phyloP scores from a whole-genome alignment of 1,139 yeast genomes.

The Trichomonascaceae sp. region DNA sequence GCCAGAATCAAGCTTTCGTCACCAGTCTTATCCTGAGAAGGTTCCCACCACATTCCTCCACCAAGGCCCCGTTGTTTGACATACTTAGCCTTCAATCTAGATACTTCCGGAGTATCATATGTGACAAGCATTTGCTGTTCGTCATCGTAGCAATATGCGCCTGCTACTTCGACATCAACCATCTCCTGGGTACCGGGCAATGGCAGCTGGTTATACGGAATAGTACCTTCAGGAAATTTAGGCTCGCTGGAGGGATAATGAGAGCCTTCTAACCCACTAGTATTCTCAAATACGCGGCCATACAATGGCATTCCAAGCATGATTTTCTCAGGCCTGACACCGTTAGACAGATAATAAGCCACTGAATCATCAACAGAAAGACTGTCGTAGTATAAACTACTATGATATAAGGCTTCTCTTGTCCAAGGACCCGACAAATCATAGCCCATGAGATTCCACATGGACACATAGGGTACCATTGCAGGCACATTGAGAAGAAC shows the following conservation, averaged over 20 bases:
- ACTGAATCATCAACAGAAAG: slow-evolving; percentile 50
- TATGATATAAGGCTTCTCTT: slow-evolving; percentile 52
- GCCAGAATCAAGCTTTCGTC: slow-evolving; percentile 26
- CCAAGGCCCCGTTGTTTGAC: slow-evolving; percentile 47
- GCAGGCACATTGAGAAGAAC: slow-evolving; percentile 39
- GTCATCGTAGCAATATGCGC: slow-evolving; percentile 52
- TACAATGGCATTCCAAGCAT: slow-evolving; percentile 84
- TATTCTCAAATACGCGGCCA: slow-evolving; percentile 64
- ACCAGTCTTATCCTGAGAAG: slow-evolving; percentile 55
- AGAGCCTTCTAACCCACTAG: slow-evolving; percentile 37
- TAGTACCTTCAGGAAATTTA: slow-evolving; percentile 43
- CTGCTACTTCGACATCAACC: slow-evolving; percentile 48
- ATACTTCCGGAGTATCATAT: slow-evolving; percentile 60
- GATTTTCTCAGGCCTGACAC: slow-evolving; percentile 48
- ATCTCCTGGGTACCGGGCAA: slow-evolving; percentile 38
- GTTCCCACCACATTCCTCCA: slow-evolving; percentile 97
- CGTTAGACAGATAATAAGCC: slow-evolving; percentile 37
- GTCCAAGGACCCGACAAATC: slow-evolving; percentile 86
- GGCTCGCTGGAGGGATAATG: slow-evolving; percentile 47
- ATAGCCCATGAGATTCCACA: slow-evolving; percentile 88
- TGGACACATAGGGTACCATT: slow-evolving; percentile 53
- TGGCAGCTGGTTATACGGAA: slow-evolving; percentile 51
- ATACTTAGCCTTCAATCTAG: slow-evolving; percentile 54
- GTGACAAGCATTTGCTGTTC: slow-evolving; percentile 41
- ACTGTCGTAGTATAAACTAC: slow-evolving; percentile 55